Evolutionary conservation across 1,284 basidiomycete species (phyloP), one percentile per base, ranked within the genome.

Genomic region (Xerocomus minutiporus): DNA sequence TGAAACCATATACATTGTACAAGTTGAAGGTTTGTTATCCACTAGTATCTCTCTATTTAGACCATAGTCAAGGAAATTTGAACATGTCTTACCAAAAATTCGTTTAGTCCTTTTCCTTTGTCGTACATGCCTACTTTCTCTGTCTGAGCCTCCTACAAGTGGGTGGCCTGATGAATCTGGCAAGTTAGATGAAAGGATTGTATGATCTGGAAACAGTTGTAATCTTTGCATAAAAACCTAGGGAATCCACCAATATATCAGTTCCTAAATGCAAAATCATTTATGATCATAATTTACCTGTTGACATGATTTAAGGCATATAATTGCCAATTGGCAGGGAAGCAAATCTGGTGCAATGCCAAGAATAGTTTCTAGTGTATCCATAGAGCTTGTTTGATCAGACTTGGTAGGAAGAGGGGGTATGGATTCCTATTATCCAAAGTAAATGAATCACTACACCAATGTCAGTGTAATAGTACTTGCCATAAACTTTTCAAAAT

Each of bases 281-380:
- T 43, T 25, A 13, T 35, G 2, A 32, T 11, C 29, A 29, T 4
- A 31, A 23, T 13, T 48, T 47, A 73, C 76, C 59, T 76, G 63
- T 48, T 61, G 65, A 54, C 76, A 78, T 32, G 74, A 64, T 17
- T 60, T 65, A 15, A 66, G 64, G 46, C 67, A 72, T 25, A 78
- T 60, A 1, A 54, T 45, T 26, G 75, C 70, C 31, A 79, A 46
- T 29, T 69, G 60, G 58, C 76, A 78, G 8, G 69, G 70, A 23
- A 54, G 55, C 9, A 65, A 47, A 52, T 77, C 68, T 9, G 77
- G 75, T 38, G 68, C 62, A 20, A 75, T 58, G 1, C 62, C 61
- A 26, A 78, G 57, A 3, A 77, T 59, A 36, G 60, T 65, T 32
- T 49, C 44, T 4, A 76, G 51, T 26, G 59, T 61, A 9, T 63